Evolutionary conservation across 306 rosid species (phyloP), one percentile per base, ranked within the genome.

Genomic region (Cicer bijugum): DNA sequence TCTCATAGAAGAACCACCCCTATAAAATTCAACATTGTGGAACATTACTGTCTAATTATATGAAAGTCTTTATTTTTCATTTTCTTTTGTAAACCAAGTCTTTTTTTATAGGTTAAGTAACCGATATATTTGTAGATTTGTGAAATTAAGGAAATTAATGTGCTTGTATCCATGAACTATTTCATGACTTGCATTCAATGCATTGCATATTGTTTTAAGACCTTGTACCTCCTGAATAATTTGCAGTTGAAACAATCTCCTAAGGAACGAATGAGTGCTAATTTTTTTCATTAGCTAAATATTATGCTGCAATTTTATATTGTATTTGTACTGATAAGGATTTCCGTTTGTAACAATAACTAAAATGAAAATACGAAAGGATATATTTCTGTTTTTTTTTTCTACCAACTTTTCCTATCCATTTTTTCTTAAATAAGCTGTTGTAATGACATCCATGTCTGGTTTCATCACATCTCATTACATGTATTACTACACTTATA

Each of bases 251-350:
- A 64, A 50, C 51, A 15, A 42, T 28, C 35, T 63, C 42, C n/a
- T 14, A 15, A n/a, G 69, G 17, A 64, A 64, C 17, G 37, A 64
- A 17, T 14, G 35, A 4, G n/a, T 40, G 69, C 67, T 61, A 61
- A 9, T 44, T 44, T 44, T 44, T 10, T 28, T 28, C 35, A 28
- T 28, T 28, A 28, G 35, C 5, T 28, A 28, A 4, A 28, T 28
- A 28, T 28, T 28, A 28, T 28, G 5, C 35, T 28, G 35, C 35
- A 28, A 28, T 28, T 28, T 28, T 4, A 28, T 28, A 28, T 28
- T 28, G 35, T 28, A 28, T 28, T 28, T 28, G 53, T 47, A 12
- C 53, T 47, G 8, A 6, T 6, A 47, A 47, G 14, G 8, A 12
- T 47, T 47, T 47, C 3, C 7, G 2, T 20, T 45, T 12, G 53